Conservation (phyloP, 345 rosid species). For the Camelina laxa region DNA sequence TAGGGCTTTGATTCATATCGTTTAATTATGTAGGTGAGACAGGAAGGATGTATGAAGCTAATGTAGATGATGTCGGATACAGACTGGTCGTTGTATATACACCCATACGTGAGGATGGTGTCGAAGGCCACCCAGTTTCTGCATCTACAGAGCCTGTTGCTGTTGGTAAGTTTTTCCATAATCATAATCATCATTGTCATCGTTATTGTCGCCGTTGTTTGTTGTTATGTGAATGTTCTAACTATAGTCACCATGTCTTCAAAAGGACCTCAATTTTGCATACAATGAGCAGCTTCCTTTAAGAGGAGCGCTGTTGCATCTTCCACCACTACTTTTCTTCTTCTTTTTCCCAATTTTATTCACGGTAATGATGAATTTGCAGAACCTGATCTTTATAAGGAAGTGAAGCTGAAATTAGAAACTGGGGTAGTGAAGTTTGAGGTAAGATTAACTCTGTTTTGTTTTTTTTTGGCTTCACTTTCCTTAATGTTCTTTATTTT, state of each 20-base stretch:
- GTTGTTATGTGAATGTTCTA: background rate
- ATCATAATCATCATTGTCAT: slow-evolving; percentile 6
- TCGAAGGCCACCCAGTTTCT: slow-evolving; percentile 95
- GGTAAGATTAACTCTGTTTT: slow-evolving; percentile 50
- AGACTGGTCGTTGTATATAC: slow-evolving; percentile 88
- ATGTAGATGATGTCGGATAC: slow-evolving; percentile 99
- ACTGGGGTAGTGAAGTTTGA: slow-evolving; percentile 92
- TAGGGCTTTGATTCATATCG: background rate
- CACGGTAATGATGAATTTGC: slow-evolving; percentile 45
- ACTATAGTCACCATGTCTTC: slow-evolving; percentile 6
- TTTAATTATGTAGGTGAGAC: slow-evolving; percentile 74
- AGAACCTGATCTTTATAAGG: slow-evolving; percentile 92
- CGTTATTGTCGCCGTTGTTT: background rate
- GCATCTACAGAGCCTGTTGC: slow-evolving; percentile 93
- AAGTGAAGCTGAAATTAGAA: slow-evolving; percentile 90
- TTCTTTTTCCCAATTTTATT: background rate
- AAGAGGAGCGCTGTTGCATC: background rate
- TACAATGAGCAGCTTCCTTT: background rate
- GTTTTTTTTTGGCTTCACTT: background rate
- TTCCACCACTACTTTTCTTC: background rate
- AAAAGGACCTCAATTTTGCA: slow-evolving; percentile 2
- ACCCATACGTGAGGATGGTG: slow-evolving; percentile 89
- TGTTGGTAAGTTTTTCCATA: slow-evolving; percentile 60
- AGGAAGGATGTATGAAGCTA: slow-evolving; percentile 93
- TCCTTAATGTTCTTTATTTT: background rate